phyloP scores from a whole-genome alignment of 148 eudicot species.

The Rheum nobile region DNA sequence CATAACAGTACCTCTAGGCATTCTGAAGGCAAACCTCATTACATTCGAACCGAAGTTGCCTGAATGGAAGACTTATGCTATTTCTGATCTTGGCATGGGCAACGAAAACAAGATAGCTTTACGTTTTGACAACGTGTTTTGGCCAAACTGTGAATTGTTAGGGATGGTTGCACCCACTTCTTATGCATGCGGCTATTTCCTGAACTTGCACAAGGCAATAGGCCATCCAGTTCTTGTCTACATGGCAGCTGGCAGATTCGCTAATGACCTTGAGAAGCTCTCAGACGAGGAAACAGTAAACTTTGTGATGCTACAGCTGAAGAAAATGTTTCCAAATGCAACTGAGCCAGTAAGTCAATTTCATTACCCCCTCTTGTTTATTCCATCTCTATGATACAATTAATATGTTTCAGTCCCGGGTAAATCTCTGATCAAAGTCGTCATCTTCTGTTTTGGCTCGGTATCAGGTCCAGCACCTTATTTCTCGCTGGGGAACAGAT shows the following conservation, averaged over 20 bases:
- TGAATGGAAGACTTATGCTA: slow-evolving; percentile 81
- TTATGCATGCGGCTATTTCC: slow-evolving; percentile 92
- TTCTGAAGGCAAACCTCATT: slow-evolving; percentile 73
- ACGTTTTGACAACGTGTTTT: slow-evolving; percentile 62
- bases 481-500: slow-evolving; percentile 89
- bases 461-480: slow-evolving; percentile 67
- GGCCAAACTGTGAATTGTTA: slow-evolving; percentile 83
- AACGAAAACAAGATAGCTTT: slow-evolving; percentile 94
- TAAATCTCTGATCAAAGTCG: neutral
- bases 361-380: neutral
- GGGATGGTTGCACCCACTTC: slow-evolving; percentile 87
- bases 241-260: slow-evolving; percentile 95
- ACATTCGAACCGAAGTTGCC: slow-evolving; percentile 90
- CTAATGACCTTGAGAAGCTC: slow-evolving; percentile 73
- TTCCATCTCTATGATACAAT: neutral
- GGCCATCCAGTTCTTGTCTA: slow-evolving; percentile 93
- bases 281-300: slow-evolving; percentile 70
- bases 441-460: neutral
- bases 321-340: slow-evolving; percentile 84
- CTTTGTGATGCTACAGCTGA: slow-evolving; percentile 84
- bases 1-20: slow-evolving; percentile 82
- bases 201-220: slow-evolving; percentile 88
- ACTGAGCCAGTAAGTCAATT: slow-evolving; percentile 66
- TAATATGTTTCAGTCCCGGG: neutral
- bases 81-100: slow-evolving; percentile 93